Percentiles rank a stretch among this genome's conserved stretches.
Evolutionary conservation across 306 rosid species (phyloP).

Genomic region (Pterocarpus santalinus): DNA sequence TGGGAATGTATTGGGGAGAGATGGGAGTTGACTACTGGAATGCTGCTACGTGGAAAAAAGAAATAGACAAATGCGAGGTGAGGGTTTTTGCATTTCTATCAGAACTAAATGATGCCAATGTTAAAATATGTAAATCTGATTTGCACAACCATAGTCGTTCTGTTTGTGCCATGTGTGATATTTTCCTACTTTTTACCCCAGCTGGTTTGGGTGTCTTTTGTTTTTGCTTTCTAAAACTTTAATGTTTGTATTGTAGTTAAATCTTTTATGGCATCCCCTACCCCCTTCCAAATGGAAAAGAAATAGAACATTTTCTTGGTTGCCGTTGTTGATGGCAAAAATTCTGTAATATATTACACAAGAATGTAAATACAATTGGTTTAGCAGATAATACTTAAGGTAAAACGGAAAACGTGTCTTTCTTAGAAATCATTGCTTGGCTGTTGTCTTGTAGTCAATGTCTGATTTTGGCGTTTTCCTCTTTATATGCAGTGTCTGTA

Average conservation of each 20-base stretch:
- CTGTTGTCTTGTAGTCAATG: not conserved
- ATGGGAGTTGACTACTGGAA: conserved; percentile 86
- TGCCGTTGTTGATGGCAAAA: conserved; percentile 1
- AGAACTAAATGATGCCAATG: not conserved
- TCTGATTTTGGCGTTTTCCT: conserved; percentile 12
- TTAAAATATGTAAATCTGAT: conserved; percentile 22
- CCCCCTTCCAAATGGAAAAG: not conserved
- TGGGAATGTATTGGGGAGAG: conserved; percentile 79
- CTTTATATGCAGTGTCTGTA: not conserved
- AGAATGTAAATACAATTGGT: conserved; percentile 10
- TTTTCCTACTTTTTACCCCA: not conserved
- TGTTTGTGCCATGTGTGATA: not conserved
- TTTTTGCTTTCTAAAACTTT: not conserved
- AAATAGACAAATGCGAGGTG: conserved; percentile 77
- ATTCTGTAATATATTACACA: not conserved
- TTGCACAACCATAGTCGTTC: not conserved
- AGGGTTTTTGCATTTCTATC: conserved; percentile 29
- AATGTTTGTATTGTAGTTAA: not conserved
- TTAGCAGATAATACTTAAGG: not conserved
- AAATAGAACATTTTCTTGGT: not conserved
- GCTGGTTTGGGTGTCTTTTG: not conserved
- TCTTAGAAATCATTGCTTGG: conserved; percentile 12
- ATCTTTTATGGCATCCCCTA: not conserved
- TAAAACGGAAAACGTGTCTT: not conserved
- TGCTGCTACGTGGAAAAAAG: conserved; percentile 58